Base-by-base conservation (phyloP, 176 grass and related monocot genomes). In the Urochloa ruziziensis region DNA sequence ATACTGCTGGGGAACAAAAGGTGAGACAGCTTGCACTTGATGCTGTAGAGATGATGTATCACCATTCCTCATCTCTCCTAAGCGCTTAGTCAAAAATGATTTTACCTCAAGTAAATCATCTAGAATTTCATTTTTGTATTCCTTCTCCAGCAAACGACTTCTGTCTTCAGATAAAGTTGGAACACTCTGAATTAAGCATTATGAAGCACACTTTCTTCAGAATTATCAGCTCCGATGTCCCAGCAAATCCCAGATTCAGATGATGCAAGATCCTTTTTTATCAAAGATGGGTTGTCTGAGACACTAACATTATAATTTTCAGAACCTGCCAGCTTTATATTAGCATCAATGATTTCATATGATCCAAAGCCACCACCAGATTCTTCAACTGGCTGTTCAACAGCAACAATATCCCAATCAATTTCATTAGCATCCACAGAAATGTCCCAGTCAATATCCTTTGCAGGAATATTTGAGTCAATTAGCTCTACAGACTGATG, bases 91-190 rank as follows among this genome's bases (percentile, higher is more conserved):
- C 83, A 98, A 76, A 89, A 98, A 98, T 74, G 93, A 83, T 86
- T 92, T 96, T 10, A 98, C 86, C 93, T 99, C 96, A 39, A 99
- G 91, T 80, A 97, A 84, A 91, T 98, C 91, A 91, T 95, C 91
- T 27, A 98, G 85, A 91, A 98, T 84, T 73, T 90, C 89, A 85
- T 93, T 97, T 73, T 92, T 93, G 54, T 94, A 94, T 70, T 94
- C 92, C 65, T 90, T 94, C 62, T 94, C 92, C 83, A 99, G 80
- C 48, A 99, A 87, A 71, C 61, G 83, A 80, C 96, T 96, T 96
- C 96, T 93, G 79, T 94, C 86, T 65, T 87, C 88, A 74, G 79
- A 4, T 82, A 79, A 37, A 28, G 21, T 63, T 77, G 82, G 56
- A 82, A 37, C 58, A 59, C 85, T 85, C 62, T 87, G 57, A 23